A percentile compares a stretch with the other conserved stretches of the same genome.
These are phyloP conservation scores for Trichoderma sp. DNA, from an alignment of 2,329 filamentous ascomycete genomes.

Conservation along the genomic window DNA sequence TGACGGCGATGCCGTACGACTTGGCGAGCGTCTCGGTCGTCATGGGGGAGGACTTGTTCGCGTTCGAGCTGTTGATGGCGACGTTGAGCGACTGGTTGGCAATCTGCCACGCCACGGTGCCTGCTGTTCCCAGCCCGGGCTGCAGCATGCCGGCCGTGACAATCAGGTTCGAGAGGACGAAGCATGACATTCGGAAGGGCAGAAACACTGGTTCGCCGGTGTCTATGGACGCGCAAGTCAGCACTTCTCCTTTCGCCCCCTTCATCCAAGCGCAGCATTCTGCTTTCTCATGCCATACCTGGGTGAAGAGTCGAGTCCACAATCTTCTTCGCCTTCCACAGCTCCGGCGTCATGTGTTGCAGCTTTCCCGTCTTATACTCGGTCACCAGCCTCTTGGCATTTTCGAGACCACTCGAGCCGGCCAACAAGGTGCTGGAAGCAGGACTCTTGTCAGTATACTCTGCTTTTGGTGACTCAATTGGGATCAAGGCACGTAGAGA, in stretches of 20 bases:
- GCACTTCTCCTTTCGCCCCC: not conserved
- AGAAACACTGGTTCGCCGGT: slow-evolving; percentile 90
- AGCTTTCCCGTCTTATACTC: slow-evolving; percentile 86
- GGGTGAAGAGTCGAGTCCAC: slow-evolving; percentile 96
- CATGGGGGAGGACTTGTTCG: slow-evolving; percentile 94
- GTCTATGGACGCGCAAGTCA: slow-evolving; percentile 56
- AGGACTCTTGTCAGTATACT: not conserved
- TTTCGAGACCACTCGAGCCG: slow-evolving; percentile 74
- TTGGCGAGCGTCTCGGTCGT: slow-evolving; percentile 78
- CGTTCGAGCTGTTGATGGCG: slow-evolving; percentile 95
- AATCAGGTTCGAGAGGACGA: slow-evolving; percentile 88
- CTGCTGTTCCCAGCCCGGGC: slow-evolving; percentile 77
- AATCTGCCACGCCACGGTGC: slow-evolving; percentile 92
- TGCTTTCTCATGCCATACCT: slow-evolving; percentile 56
- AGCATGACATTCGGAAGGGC: slow-evolving; percentile 96
- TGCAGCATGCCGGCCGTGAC: slow-evolving; percentile 98
- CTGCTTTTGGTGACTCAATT: no score
- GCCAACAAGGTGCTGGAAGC: slow-evolving; percentile 77
- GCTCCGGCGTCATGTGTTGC: slow-evolving; percentile 78
- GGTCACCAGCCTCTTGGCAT: slow-evolving; percentile 79
- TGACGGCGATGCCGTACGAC: slow-evolving; percentile 89
- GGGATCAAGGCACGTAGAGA: not conserved
- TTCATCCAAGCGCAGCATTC: not conserved
- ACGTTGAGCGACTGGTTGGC: slow-evolving; percentile 98
- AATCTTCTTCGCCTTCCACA: slow-evolving; percentile 96